Percentiles rank a stretch among this genome's conserved stretches.
Evolutionary conservation across 768 basidiomycete species (phyloP).

Genomic region (Auricularia sp.): DNA sequence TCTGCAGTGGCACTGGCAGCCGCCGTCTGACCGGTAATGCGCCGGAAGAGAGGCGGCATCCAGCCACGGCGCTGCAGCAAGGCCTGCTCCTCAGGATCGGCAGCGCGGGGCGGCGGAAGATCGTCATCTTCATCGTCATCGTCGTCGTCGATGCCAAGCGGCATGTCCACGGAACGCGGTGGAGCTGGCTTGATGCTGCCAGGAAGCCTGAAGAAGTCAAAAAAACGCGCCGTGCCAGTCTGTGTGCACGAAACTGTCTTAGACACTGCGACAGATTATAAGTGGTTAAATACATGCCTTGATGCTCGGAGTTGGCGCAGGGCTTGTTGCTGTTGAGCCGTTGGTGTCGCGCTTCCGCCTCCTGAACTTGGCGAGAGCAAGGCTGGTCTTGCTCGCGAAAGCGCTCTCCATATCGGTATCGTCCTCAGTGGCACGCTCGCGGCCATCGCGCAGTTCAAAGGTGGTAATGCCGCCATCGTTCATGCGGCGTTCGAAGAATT

Average conservation of each 20-base stretch:
- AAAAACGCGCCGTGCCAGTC: background rate
- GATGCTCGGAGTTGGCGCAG: background rate
- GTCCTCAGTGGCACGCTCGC: constrained; percentile 2
- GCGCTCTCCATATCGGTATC: background rate
- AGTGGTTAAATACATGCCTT: background rate
- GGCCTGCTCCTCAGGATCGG: background rate
- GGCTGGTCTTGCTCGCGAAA: constrained; percentile 1
- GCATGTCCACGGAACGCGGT: background rate
- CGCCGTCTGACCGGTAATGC: background rate
- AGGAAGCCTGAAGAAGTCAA: background rate
- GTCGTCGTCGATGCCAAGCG: background rate
- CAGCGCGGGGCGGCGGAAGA: background rate
- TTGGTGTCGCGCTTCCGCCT: background rate
- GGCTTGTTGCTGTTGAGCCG: background rate
- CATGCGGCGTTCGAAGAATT: constrained; percentile 6
- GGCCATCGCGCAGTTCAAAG: constrained; percentile 7
- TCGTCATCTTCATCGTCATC: background rate
- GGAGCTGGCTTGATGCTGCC: background rate
- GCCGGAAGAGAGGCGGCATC: constrained; percentile 1
- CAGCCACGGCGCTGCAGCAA: background rate
- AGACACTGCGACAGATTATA: background rate
- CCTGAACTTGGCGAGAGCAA: background rate
- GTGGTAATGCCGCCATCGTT: constrained; percentile 2
- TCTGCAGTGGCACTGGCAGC: background rate
- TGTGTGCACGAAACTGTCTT: background rate